These are phyloP conservation scores for Urtica urens DNA, from an alignment of 306 rosid genomes.

Conservation along the genomic window DNA sequence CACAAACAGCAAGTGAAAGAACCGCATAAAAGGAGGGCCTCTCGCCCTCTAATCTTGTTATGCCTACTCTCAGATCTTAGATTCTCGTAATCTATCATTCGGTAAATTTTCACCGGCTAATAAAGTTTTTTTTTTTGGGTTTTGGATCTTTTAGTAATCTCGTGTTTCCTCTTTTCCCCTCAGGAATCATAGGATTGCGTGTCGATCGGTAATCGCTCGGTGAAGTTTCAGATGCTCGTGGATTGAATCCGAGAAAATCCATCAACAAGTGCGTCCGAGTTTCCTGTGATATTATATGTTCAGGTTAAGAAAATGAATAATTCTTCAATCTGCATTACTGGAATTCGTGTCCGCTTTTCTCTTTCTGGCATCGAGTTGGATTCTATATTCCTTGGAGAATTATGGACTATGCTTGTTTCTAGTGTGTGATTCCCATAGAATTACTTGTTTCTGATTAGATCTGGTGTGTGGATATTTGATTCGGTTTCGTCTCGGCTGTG, in stretches of 20 bases:
- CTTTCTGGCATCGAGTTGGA: constrained; percentile 9
- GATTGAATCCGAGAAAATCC: constrained; percentile 23
- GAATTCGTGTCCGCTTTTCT: constrained; percentile 3
- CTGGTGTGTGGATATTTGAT: not conserved
- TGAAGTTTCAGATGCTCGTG: constrained; percentile 17
- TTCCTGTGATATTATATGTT: constrained; percentile 20
- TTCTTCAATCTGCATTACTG: constrained; percentile 28
- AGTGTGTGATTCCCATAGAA: not conserved
- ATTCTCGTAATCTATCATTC: constrained; percentile 46
- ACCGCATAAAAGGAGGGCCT: constrained; percentile 46
- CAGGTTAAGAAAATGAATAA: constrained; percentile 34
- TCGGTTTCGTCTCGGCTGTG: not conserved
- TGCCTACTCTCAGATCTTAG: constrained; percentile 83
- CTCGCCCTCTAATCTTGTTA: constrained; percentile 73
- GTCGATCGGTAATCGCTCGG: constrained; percentile 27
- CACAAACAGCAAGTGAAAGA: not conserved
- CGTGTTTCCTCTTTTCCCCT: constrained; percentile 7
- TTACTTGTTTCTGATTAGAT: constrained; percentile 6
- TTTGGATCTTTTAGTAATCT: constrained; percentile 19
- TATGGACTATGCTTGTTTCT: not conserved
- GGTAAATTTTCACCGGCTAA: constrained; percentile 25
- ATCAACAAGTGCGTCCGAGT: constrained; percentile 15
- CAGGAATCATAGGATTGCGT: constrained; percentile 26
- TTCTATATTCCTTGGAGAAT: constrained; percentile 5
- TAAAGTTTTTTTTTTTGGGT: constrained; percentile 13